Conservation (phyloP, 176 grass and related monocot genomes). For the Sorghum bicolor region Sorghum_bicolor_NCBIv3 NC_012870.2:51489501-51490000, state of each 20-base stretch:
- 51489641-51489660: neutral
- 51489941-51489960: no score
- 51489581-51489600: constrained; percentile 89
- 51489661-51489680: neutral
- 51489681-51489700: neutral
- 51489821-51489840: neutral
- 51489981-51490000: no score
- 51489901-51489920: neutral
- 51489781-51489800: neutral
- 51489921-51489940: neutral
- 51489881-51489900: no score
- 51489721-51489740: neutral
- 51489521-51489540: constrained; percentile 36
- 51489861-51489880: no score
- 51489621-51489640: neutral
- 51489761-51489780: neutral
- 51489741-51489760: no score
- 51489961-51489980: no score
- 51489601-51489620: constrained; percentile 74
- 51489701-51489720: neutral
- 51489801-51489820: neutral
- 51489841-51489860: no score
- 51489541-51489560: constrained; percentile 76
- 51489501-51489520: constrained; percentile 2
- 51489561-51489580: constrained; percentile 84